phyloP scores from a whole-genome alignment of 768 basidiomycete genomes.

The Mrakia blollopis region DNA sequence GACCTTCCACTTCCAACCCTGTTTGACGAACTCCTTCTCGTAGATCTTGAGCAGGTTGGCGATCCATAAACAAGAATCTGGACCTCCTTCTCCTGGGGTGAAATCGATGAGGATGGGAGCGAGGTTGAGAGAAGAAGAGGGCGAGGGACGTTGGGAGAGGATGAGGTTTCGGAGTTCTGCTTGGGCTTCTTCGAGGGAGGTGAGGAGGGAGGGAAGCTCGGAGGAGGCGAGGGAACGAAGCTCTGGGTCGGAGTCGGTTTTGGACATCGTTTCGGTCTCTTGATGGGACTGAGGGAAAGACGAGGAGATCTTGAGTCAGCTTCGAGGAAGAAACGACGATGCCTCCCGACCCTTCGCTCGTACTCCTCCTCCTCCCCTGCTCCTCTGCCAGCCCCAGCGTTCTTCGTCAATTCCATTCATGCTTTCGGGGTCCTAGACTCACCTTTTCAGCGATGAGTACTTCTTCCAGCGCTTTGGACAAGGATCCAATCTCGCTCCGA shows the following conservation, averaged over 20 bases:
- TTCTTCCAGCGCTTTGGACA: not conserved
- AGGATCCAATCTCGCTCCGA: not conserved
- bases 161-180: not conserved
- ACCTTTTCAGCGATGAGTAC: not conserved
- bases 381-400: too few species aligned
- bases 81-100: constrained; percentile 14
- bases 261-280: not conserved
- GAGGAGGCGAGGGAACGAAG: not conserved
- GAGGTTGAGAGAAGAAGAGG: not conserved
- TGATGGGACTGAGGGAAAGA: not conserved
- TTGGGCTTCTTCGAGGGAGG: not conserved
- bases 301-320: not conserved
- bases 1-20: constrained; percentile 8
- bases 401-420: too few species aligned
- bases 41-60: constrained; percentile 2
- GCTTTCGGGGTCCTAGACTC: too few species aligned
- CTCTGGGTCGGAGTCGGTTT: not conserved
- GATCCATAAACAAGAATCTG: not conserved
- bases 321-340: not conserved
- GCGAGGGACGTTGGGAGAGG: not conserved
- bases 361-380: too few species aligned
- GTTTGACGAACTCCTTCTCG: constrained; percentile 8
- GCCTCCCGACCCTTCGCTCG: too few species aligned
- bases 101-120: constrained; percentile 18
- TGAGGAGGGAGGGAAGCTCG: constrained; percentile 8